Evolutionary conservation across 768 basidiomycete genomes (phyloP).

Genomic region (Naganishia onofrii): DNA sequence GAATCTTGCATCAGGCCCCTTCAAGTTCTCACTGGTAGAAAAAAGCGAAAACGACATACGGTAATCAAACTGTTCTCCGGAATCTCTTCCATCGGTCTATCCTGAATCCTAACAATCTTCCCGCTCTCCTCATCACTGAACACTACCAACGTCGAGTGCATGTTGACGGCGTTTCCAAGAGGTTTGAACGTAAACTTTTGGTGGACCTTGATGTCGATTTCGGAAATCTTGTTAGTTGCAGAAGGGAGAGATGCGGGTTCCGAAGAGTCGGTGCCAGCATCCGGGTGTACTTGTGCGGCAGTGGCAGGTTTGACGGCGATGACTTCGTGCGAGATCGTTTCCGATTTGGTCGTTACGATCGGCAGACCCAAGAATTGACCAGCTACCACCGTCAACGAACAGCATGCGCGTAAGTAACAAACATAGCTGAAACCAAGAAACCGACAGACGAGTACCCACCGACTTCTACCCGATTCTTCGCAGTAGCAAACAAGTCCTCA

Average conservation of each 20-base stretch:
- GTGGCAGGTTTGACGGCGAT: conserved; percentile 25
- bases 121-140: conserved; percentile 34
- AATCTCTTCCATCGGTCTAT: conserved; percentile 44
- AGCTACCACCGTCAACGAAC: conserved; percentile 29
- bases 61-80: conserved; percentile 41
- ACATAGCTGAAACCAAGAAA: no score
- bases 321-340: conserved; percentile 38
- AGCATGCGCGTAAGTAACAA: not conserved
- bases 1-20: not conserved
- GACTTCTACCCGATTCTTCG: conserved; percentile 43
- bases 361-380: conserved; percentile 48
- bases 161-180: conserved; percentile 36
- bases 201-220: conserved; percentile 41
- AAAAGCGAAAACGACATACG: conserved; percentile 27
- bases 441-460: conserved; percentile 31
- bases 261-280: not conserved
- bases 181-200: conserved; percentile 46
- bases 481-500: conserved; percentile 48
- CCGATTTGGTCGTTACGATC: conserved; percentile 37
- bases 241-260: conserved; percentile 24
- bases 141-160: conserved; percentile 43
- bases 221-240: conserved; percentile 30
- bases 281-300: not conserved
- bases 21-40: not conserved
- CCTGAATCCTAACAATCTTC: conserved; percentile 47